Base-by-base conservation (phyloP, 192 early-diverging fungal genomes). In the Phlyctochytrium planicorne region DNA sequence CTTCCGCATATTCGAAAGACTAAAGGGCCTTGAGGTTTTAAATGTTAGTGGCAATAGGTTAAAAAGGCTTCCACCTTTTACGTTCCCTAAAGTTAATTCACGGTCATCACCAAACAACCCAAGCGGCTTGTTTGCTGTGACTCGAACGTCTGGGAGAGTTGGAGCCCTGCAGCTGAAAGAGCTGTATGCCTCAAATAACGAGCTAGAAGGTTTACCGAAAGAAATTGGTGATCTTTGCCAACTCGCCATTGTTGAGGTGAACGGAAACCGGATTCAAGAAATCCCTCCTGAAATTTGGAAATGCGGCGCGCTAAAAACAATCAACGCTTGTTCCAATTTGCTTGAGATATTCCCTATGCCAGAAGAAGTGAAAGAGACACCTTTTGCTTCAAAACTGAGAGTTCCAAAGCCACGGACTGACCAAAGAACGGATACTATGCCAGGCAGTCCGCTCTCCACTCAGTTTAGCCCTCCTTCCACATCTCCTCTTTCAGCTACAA, bases 261-360 rank as follows among this genome's bases (percentile, higher is more conserved):
- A 62, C 10, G 30, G 32, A 17, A 62, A 62, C 25, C 17, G 34
- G 60, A 33, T 62, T 12, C 10, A 3, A 3, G 34, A 30, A 17
- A 33, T 62, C 6, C 31, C 30, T 10, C 10, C 33, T 17, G 60
- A 30, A 17, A 34, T 62, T 62, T 62, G 31, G 60, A 62, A 69
- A 35, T 91, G 91, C 72, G 72, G 80, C 50, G 82, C 79, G 24
- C 82, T 96, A 24, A 74, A 74, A 34, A 66, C 77, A 12, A 74
- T 96, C n/a, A 96, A 94, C 59, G 83, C 83, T 30, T 91, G 88
- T 0, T 93, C 91, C 23, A 96, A 96, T 60, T 66, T 91, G 36
- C 75, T 96, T 4, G 91, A 90, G 66, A 73, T 77, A 31, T 94
- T 96, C 78, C 93, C 92, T 24, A 83, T 87, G 36, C 92, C 92